Evolutionary conservation across 257 asterid genomes (phyloP), one percentile per base, ranked within the genome.

Genomic region (Scutellaria galericulata): DNA sequence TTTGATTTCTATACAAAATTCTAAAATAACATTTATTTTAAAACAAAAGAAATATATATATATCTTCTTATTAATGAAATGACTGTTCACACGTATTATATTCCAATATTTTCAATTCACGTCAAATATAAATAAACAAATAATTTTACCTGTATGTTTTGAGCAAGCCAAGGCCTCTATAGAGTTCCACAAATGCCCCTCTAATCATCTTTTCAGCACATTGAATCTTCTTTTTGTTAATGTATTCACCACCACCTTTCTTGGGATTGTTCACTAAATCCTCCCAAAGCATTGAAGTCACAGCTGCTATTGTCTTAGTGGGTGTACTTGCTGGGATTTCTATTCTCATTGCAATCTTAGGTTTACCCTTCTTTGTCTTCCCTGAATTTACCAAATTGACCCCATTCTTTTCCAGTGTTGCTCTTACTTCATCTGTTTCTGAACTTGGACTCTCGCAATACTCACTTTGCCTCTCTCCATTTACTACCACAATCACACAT

Each of bases 261-360:
- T 86, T 87, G 0, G 95, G 90, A 56, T 87, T 86, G 75, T 81
- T 90, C 41, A 84, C 84, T 5, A 92, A 56, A 70, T 92, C 98
- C 75, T 92, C 98, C 94, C 96, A 89, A 9, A 92, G 82, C 90
- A 87, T 88, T 1, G 98, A 87, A 12, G 96, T 90, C 0, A 90
- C 85, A 3, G 98, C 85, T 27, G 94, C 83, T 24, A 92, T 87
- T 9, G 95, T 85, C 46, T 87, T 76, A 3, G 97, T 82, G 22
- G 99, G 99, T 9, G 93, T 91, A 5, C 95, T 91, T 0, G 93
- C 90, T 53, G 99, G 99, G 66, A 95, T 90, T n/a, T 95, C 96
- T 42, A 90, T 87, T 75, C 88, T 86, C 86, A 85, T 67, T 1
- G 86, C 88, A 82, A 76, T 71, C 72, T 88, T 91, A 5, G 92